A percentile compares a stretch with the other conserved stretches of the same genome.
phyloP scores from a whole-genome alignment of 2,329 filamentous ascomycete genomes.

The Trichoderma simmonsii region DNA sequence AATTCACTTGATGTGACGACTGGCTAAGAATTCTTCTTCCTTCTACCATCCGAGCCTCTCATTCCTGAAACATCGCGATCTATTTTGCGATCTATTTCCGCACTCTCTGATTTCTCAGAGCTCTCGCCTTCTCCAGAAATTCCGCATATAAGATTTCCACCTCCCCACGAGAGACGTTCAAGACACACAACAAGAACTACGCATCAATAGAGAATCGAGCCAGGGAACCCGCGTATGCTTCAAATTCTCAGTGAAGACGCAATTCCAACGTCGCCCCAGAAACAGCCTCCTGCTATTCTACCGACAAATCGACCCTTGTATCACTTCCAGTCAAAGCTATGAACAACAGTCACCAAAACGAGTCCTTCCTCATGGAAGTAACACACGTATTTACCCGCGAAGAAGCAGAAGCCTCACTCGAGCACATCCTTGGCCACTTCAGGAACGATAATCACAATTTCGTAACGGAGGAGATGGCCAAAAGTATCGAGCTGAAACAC shows the following conservation, averaged over 20 bases:
- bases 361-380: not conserved
- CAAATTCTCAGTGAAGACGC: not conserved
- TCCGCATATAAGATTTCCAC: not conserved
- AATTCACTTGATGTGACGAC: not conserved
- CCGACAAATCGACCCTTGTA: too few relatives aligned
- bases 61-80: not conserved
- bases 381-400: not conserved
- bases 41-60: not conserved
- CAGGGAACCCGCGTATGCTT: too few relatives aligned
- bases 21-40: not conserved
- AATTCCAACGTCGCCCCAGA: fast-evolving
- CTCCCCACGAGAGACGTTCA: not conserved
- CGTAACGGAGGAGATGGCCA: not conserved
- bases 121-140: not conserved
- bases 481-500: not conserved
- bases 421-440: not conserved
- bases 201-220: not conserved
- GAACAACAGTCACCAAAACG: not conserved
- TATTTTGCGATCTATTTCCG: not conserved
- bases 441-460: not conserved
- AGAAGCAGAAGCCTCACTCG: not conserved
- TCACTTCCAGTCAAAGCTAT: not conserved
- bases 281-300: not conserved
- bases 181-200: not conserved
- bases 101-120: not conserved